Conservation (phyloP, 2,329 filamentous ascomycete species). For the Colletotrichum abscissum region DNA sequence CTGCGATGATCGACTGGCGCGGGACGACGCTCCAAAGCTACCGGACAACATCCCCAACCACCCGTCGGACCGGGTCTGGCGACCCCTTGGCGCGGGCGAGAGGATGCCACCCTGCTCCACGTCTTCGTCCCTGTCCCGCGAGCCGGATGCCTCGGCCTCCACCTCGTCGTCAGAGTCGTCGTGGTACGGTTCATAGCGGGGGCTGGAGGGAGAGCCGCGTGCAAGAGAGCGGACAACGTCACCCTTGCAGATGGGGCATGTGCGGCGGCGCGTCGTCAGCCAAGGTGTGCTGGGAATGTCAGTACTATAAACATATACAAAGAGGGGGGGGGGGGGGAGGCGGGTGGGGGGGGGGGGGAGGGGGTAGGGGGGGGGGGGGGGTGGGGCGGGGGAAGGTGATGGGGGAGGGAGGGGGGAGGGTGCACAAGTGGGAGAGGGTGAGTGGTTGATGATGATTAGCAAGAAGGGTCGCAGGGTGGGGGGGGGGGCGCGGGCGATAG, state of each 20-base stretch:
- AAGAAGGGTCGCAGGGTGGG: no score
- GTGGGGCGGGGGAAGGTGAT: no score
- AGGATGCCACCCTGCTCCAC: conserved; percentile 56
- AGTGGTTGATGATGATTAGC: no score
- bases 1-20: conserved; percentile 19
- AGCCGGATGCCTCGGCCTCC: conserved; percentile 45
- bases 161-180: conserved; percentile 63
- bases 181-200: conserved; percentile 66
- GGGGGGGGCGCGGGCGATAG: no score
- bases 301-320: conserved; percentile 30
- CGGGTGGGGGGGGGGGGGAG: no score
- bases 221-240: conserved; percentile 85
- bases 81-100: conserved; percentile 37
- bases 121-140: conserved; percentile 48
- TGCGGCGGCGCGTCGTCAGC: conserved; percentile 93
- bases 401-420: no score
- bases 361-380: no score
- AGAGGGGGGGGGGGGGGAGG: no score
- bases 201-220: conserved; percentile 61
- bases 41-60: conserved; percentile 53
- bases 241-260: conserved; percentile 98
- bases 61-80: conserved; percentile 43
- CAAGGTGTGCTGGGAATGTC: conserved; percentile 80
- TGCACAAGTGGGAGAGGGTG: no score
- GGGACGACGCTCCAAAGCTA: conserved; percentile 36